Conservation (phyloP, 192 early-diverging fungal species). For the Umbelopsis sp. region DNA sequence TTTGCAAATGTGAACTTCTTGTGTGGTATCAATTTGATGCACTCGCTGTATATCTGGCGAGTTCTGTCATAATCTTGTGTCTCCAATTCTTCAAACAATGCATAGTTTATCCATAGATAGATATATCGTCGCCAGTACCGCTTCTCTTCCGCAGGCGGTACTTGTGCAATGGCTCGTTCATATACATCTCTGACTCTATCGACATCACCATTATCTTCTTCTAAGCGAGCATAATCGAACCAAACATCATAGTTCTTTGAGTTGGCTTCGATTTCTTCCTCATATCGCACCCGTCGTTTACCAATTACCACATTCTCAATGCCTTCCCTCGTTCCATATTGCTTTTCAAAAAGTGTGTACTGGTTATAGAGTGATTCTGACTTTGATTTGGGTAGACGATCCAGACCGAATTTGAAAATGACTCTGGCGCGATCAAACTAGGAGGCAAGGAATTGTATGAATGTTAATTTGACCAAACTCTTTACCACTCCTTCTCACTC, state of each 20-base stretch:
- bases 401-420: conserved; percentile 95
- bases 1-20: conserved; percentile 96
- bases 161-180: conserved; percentile 91
- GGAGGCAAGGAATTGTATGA: conserved; percentile 1
- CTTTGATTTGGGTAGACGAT: conserved; percentile 78
- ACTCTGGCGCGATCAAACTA: conserved; percentile 88
- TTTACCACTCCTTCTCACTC: neutral
- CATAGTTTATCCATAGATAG: conserved; percentile 99
- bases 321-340: conserved; percentile 83
- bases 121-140: conserved; percentile 96
- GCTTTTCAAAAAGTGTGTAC: conserved; percentile 97
- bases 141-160: conserved; percentile 87
- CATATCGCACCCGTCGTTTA: conserved; percentile 91
- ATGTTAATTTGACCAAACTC: neutral
- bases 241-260: conserved; percentile 97
- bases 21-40: conserved; percentile 89
- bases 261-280: conserved; percentile 69
- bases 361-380: conserved; percentile 90
- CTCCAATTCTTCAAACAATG: conserved; percentile 91
- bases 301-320: conserved; percentile 90
- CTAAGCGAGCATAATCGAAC: conserved; percentile 94
- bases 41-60: conserved; percentile 81
- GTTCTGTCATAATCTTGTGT: conserved; percentile 82
- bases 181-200: conserved; percentile 91
- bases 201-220: conserved; percentile 75